phyloP scores from a whole-genome alignment of 139 green algal species.

The Picochlorum sp. region DNA sequence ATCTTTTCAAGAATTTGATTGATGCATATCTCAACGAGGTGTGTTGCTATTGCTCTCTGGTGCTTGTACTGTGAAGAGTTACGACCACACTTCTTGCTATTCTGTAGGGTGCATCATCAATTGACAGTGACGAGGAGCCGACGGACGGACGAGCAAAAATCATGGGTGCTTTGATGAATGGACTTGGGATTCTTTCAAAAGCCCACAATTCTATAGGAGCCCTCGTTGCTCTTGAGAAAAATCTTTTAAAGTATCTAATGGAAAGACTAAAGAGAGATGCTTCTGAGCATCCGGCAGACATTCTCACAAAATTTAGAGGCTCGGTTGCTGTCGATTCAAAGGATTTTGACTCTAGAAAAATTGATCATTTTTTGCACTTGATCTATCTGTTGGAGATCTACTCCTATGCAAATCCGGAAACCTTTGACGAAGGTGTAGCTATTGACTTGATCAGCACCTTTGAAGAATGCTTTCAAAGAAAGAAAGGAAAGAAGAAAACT shows the following conservation, averaged over 20 bases:
- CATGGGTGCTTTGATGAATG: constrained; percentile 1
- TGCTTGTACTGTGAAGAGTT: too few relatives aligned
- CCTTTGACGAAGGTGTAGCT: constrained; percentile 38
- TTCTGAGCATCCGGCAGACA: too few relatives aligned
- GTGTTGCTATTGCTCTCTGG: too few relatives aligned
- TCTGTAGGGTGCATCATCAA: background rate
- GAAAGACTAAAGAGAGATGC: background rate
- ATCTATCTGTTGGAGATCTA: constrained; percentile 54
- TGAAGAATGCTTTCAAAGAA: constrained; percentile 18
- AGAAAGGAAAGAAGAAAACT: constrained; percentile 1
- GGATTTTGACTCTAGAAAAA: background rate
- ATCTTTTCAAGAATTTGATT: background rate
- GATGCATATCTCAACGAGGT: background rate
- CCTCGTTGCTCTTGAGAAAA: background rate
- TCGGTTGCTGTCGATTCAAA: background rate
- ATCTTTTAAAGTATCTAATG: background rate
- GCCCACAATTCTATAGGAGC: constrained; percentile 11
- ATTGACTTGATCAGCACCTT: constrained; percentile 32
- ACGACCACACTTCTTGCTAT: background rate
- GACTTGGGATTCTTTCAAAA: background rate
- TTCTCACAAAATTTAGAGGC: too few relatives aligned
- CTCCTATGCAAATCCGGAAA: constrained; percentile 34
- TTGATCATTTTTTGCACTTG: constrained; percentile 32
- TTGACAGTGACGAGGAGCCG: background rate
- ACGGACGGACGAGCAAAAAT: background rate